Base-by-base conservation (phyloP, 176 grass and related monocot species). In the Microstegium vimineum region DNA sequence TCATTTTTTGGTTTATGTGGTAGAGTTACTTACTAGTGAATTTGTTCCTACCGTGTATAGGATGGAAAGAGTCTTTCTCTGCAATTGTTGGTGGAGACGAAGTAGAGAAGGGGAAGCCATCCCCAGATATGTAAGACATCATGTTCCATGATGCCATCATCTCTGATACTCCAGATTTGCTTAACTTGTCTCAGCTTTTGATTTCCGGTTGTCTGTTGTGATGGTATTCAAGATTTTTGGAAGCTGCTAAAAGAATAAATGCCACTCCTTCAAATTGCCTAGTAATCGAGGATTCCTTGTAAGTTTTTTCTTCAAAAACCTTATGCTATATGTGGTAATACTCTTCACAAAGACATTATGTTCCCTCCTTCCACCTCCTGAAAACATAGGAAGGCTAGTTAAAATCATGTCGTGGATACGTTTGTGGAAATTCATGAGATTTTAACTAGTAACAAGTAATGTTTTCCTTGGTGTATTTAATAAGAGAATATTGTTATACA, bases 271-370 rank as follows among this genome's bases (percentile, higher is more conserved):
- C 90, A 27, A 90, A 87, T 28, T 98, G 95, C 80, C 82, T 98
- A 90, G 92, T 98, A 28, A 88, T 98, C 25, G 95, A 98, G 87
- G 92, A 98, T 77, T 98, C 95, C 62, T 49, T 98, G 92, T 98
- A 86, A 89, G 90, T 56, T 84, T 75, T 83, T 8, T 49, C 27
- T 83, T 74, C 30, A 42, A 16, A 42, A 82, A 56, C 40, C 89
- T 70, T 74, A 30, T 66, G 34, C 26, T 37, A 56, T 84, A 12
- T 79, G 47, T 68, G 11, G 27, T 73, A 42, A 30, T 47, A 46
- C 45, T 74, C 71, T 54, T 74, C 30, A 74, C 18, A 18, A 22
- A 52, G 18, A 74, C 17, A 74, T 49, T 3, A 52, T 52, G 70
- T 49, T 16, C 27, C 70, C 42, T 52, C 28, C 16, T 22, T 20